Conservation (phyloP, 2,329 filamentous ascomycete species). For the Nannizzia gypsea region DNA sequence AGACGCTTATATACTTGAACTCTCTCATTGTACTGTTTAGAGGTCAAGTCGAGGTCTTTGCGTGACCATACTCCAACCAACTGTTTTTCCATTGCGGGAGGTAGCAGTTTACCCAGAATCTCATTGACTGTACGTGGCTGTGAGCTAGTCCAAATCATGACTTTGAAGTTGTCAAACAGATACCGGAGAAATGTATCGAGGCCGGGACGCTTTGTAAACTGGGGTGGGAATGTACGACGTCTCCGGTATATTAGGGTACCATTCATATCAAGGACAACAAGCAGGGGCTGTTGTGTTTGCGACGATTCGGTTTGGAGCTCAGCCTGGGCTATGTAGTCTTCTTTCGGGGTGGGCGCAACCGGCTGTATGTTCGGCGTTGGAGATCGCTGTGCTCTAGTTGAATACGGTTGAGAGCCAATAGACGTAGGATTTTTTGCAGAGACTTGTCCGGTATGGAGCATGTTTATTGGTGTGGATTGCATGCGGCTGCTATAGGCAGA, state of each 20-base stretch:
- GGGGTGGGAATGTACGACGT: conserved; percentile 36
- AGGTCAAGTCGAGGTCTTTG: conserved; percentile 58
- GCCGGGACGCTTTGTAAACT: conserved; percentile 56
- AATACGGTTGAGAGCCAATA: neutral
- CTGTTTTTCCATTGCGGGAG: conserved; percentile 38
- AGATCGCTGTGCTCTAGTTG: neutral
- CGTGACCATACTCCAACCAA: conserved; percentile 67
- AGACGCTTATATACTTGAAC: conserved; percentile 88
- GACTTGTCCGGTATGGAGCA: too few relatives aligned
- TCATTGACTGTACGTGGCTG: conserved; percentile 56
- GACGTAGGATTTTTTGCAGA: neutral
- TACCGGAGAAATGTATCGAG: conserved; percentile 59
- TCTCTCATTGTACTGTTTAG: conserved; percentile 52
- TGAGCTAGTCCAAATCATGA: conserved; percentile 89
- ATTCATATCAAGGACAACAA: conserved; percentile 86
- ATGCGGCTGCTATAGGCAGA: neutral
- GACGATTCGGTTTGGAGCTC: conserved; percentile 33
- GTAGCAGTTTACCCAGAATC: conserved; percentile 50
- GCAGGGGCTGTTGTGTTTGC: conserved; percentile 47
- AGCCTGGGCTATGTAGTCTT: conserved; percentile 50
- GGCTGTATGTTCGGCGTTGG: conserved; percentile 14
- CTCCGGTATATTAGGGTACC: conserved; percentile 74
- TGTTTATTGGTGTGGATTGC: neutral
- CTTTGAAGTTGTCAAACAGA: conserved; percentile 59
- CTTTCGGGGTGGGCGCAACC: conserved; percentile 48